phyloP scores from a whole-genome alignment of 2,329 filamentous ascomycete genomes.

The Pseudogymnoascus sp. region DNA sequence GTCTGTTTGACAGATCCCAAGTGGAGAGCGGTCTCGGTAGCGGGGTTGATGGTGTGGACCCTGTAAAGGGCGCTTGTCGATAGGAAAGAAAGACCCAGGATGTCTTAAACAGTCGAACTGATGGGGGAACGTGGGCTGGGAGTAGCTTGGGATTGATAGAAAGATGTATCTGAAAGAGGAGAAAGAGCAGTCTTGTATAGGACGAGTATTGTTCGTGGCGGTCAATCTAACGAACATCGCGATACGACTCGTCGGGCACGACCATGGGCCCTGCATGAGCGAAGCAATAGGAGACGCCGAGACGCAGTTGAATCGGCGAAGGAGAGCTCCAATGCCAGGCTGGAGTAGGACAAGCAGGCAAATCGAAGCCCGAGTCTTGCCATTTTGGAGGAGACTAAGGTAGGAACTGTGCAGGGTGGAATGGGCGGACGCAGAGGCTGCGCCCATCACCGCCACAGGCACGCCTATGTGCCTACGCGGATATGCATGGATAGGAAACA shows the following conservation, averaged over 20 bases:
- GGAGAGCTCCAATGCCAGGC: background rate
- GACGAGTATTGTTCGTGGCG: constrained; percentile 1
- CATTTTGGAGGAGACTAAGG: constrained; percentile 2
- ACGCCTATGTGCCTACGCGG: background rate
- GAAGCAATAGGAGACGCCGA: constrained; percentile 10
- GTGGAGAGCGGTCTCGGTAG: constrained; percentile 5
- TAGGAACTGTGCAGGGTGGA: constrained; percentile 6
- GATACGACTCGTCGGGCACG: constrained; percentile 8
- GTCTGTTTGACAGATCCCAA: constrained; percentile 7
- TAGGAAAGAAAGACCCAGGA: background rate
- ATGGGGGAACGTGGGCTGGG: constrained; percentile 4
- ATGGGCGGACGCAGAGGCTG: background rate
- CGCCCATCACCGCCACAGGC: background rate
- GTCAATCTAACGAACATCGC: constrained; percentile 3
- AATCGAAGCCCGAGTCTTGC: background rate
- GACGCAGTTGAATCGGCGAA: constrained; percentile 4
- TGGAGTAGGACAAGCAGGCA: constrained; percentile 1
- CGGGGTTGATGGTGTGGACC: constrained; percentile 3
- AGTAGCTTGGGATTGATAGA: background rate
- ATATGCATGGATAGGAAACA: background rate
- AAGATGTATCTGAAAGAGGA: background rate
- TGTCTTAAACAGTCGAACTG: background rate
- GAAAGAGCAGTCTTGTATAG: constrained; percentile 8
- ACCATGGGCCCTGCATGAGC: background rate
- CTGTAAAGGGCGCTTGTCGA: constrained; percentile 6